These are phyloP conservation scores for Lepiota subincarnata DNA, from an alignment of 768 basidiomycete species.

Conservation along the genomic window DNA sequence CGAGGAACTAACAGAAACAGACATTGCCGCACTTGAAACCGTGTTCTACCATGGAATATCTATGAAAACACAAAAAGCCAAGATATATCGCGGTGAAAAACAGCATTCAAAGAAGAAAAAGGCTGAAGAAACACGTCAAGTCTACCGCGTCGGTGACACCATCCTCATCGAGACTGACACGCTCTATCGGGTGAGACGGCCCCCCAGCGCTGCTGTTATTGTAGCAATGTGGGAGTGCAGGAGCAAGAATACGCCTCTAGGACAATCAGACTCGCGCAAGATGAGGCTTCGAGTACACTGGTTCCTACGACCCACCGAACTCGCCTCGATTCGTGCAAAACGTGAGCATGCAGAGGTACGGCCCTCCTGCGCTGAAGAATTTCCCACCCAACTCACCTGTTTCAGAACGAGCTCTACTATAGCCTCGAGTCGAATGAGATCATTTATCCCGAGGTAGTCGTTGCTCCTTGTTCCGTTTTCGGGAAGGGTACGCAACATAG, in stretches of 20 bases:
- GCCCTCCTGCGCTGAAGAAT: background rate
- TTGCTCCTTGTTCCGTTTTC: constrained; percentile 48
- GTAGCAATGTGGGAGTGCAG: constrained; percentile 62
- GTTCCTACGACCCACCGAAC: constrained; percentile 66
- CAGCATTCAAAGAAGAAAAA: constrained; percentile 15
- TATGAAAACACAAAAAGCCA: constrained; percentile 26
- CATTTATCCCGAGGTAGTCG: constrained; percentile 47
- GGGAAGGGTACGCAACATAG: constrained; percentile 18
- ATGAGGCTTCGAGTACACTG: constrained; percentile 68
- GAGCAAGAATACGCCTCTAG: constrained; percentile 24
- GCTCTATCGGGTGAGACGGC: constrained; percentile 32
- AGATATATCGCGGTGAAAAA: constrained; percentile 23
- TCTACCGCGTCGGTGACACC: constrained; percentile 61
- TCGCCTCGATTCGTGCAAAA: constrained; percentile 56
- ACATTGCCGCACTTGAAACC: constrained; percentile 24
- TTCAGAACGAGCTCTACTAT: constrained; percentile 75
- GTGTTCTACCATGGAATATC: constrained; percentile 31
- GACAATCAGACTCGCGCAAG: constrained; percentile 28
- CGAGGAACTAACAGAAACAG: constrained; percentile 11
- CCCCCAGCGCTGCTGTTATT: constrained; percentile 67
- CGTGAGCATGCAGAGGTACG: constrained; percentile 58
- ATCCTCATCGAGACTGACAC: constrained; percentile 54
- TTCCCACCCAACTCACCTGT: background rate
- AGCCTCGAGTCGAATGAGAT: constrained; percentile 45
- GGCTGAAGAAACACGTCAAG: constrained; percentile 7